phyloP scores from a whole-genome alignment of 805 yeast genomes.

The Starmerella apis region DNA sequence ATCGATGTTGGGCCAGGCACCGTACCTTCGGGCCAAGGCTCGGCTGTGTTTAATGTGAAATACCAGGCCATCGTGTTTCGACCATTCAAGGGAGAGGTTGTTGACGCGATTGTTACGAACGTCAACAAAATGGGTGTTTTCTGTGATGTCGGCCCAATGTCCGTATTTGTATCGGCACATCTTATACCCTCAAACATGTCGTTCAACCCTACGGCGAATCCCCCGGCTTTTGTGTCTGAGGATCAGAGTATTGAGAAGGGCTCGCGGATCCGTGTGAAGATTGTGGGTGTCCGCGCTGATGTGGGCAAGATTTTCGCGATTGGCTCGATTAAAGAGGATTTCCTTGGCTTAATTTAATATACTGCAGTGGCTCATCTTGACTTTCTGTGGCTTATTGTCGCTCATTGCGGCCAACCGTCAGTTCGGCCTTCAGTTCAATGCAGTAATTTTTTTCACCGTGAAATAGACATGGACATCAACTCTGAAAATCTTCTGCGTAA shows the following conservation, averaged over 20 bases:
- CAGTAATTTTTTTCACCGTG: background rate
- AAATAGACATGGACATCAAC: too few species aligned
- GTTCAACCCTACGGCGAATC: slow-evolving; percentile 89
- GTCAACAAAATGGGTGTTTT: slow-evolving; percentile 94
- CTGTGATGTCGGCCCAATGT: slow-evolving; percentile 95
- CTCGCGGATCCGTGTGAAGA: slow-evolving; percentile 82
- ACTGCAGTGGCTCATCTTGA: too few species aligned
- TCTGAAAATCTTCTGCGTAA: too few species aligned
- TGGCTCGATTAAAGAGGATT: slow-evolving; percentile 96
- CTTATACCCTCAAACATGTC: slow-evolving; percentile 88
- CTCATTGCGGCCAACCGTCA: too few species aligned
- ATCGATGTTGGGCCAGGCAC: slow-evolving; percentile 93
- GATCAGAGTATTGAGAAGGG: slow-evolving; percentile 94
- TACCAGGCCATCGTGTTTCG: slow-evolving; percentile 96
- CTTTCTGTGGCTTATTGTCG: too few species aligned
- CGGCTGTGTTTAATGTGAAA: slow-evolving; percentile 92
- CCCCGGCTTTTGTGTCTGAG: slow-evolving; percentile 94
- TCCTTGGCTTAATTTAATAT: slow-evolving; percentile 64
- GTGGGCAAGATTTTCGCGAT: slow-evolving; percentile 95
- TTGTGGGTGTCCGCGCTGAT: slow-evolving; percentile 94
- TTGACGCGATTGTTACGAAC: slow-evolving; percentile 88
- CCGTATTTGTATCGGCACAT: slow-evolving; percentile 90
- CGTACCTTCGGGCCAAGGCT: slow-evolving; percentile 81
- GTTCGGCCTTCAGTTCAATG: background rate
- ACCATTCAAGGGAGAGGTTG: slow-evolving; percentile 98